Evolutionary conservation across 1,139 yeast species (phyloP).

Genomic region (Hyphopichia pseudoburtonii): DNA sequence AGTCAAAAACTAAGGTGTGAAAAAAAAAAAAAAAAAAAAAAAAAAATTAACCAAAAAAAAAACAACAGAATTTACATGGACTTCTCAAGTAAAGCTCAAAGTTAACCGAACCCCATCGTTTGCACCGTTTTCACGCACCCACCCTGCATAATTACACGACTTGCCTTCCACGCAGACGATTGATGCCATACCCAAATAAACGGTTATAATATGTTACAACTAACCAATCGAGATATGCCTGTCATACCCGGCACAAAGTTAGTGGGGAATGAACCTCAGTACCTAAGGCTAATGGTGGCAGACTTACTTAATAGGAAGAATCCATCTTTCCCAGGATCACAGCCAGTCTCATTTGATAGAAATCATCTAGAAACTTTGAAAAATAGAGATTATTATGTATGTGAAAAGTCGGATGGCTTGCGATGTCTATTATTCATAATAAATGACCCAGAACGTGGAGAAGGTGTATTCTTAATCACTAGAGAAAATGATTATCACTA

Average conservation of each 20-base stretch:
- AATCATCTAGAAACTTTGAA: slow-evolving; percentile 67
- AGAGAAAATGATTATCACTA: slow-evolving; percentile 84
- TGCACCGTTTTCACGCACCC: no score
- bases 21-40: no score
- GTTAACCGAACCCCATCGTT: no score
- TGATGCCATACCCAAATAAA: no score
- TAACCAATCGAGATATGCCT: slow-evolving; percentile 67
- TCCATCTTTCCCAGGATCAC: slow-evolving; percentile 79
- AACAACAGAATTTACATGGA: no score
- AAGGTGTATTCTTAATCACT: slow-evolving; percentile 74
- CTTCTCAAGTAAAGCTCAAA: no score
- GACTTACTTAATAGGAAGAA: slow-evolving; percentile 58
- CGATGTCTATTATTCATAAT: slow-evolving; percentile 71
- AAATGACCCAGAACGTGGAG: slow-evolving; percentile 71
- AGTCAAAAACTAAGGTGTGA: no score
- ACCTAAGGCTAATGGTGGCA: slow-evolving; percentile 68
- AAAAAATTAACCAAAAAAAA: no score
- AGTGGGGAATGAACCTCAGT: slow-evolving; percentile 68
- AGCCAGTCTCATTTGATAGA: slow-evolving; percentile 88
- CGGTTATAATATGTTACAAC: slow-evolving; percentile 32
- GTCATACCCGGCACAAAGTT: slow-evolving; percentile 80
- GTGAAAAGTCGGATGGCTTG: slow-evolving; percentile 95
- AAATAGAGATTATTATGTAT: slow-evolving; percentile 71
- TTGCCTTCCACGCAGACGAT: no score
- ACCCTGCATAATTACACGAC: no score